These are phyloP conservation scores for Ambrosia trifida DNA, from an alignment of 129 eudicot species.

Conservation along the genomic window DNA sequence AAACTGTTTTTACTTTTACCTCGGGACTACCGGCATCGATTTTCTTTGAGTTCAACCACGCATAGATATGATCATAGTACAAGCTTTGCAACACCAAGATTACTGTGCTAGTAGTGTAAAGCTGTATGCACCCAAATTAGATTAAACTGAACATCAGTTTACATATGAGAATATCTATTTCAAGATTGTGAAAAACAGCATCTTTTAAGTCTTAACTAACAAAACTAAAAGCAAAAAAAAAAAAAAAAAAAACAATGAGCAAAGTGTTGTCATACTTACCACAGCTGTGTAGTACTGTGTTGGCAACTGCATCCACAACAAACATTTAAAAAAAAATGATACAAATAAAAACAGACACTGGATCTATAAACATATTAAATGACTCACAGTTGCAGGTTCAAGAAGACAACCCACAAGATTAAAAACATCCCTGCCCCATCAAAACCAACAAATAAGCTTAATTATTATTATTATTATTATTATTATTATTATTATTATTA, in stretches of 20 bases:
- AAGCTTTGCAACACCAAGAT: slow-evolving; percentile 69
- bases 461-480: too few species aligned
- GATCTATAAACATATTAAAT: slow-evolving; percentile 1
- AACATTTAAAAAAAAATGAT: background rate
- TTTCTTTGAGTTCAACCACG: slow-evolving; percentile 32
- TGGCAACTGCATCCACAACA: slow-evolving; percentile 60
- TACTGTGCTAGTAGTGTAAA: slow-evolving; percentile 62
- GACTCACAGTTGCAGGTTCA: slow-evolving; percentile 76
- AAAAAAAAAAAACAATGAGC: background rate
- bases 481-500: too few species aligned
- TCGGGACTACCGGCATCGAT: slow-evolving; percentile 13
- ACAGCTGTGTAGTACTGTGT: slow-evolving; percentile 77
- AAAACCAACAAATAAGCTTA: background rate
- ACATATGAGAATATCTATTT: slow-evolving; percentile 1
- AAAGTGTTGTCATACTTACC: slow-evolving; percentile 31
- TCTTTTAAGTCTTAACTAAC: background rate
- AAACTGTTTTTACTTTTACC: slow-evolving; percentile 27
- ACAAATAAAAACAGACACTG: background rate
- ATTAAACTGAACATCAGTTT: background rate
- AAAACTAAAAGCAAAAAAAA: background rate
- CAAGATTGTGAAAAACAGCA: slow-evolving; percentile 19
- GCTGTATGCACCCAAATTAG: slow-evolving; percentile 34
- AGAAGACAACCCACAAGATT: slow-evolving; percentile 78
- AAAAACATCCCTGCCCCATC: slow-evolving; percentile 60
- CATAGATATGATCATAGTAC: slow-evolving; percentile 61